A percentile compares a stretch with the other conserved stretches of the same genome.
Conservation (phyloP, 345 rosid species). For the Syzygium jambos region DNA sequence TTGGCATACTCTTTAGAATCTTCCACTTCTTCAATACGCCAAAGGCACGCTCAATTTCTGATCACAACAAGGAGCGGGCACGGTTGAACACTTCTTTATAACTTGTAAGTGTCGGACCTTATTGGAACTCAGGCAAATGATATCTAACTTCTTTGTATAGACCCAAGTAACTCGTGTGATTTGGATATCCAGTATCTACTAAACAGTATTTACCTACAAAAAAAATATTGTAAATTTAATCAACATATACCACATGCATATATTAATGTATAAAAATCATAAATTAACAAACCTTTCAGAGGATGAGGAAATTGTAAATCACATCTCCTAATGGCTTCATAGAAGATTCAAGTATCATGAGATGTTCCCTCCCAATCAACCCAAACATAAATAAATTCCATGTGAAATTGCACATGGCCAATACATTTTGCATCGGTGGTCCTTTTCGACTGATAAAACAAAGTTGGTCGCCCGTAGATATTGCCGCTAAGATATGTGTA, state of each 20-base stretch:
- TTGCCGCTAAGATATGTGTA: fast-evolving
- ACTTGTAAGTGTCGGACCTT: not conserved
- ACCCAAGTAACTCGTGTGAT: fast-evolving
- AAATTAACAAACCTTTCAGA: not conserved
- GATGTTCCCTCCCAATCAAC: fast-evolving
- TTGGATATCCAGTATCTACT: too few species aligned
- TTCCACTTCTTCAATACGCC: fast-evolving
- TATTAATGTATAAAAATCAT: too few species aligned
- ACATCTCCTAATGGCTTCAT: not conserved
- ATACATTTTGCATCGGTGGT: too few species aligned
- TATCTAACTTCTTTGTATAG: fast-evolving
- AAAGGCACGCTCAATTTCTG: not conserved
- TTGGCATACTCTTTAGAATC: too few species aligned
- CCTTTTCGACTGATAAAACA: not conserved
- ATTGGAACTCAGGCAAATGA: fast-evolving
- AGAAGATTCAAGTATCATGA: not conserved
- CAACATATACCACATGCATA: not conserved
- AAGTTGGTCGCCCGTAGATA: fast-evolving
- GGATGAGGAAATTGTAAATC: fast-evolving
- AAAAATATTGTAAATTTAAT: too few species aligned
- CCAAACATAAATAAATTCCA: too few species aligned
- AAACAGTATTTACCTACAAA: too few species aligned
- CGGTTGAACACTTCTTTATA: too few species aligned
- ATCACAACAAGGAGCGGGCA: fast-evolving
- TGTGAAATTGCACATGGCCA: fast-evolving